Evolutionary conservation across 306 rosid genomes (phyloP), one percentile per base, ranked within the genome.

Genomic region (Astragalus glycyphyllos): DNA sequence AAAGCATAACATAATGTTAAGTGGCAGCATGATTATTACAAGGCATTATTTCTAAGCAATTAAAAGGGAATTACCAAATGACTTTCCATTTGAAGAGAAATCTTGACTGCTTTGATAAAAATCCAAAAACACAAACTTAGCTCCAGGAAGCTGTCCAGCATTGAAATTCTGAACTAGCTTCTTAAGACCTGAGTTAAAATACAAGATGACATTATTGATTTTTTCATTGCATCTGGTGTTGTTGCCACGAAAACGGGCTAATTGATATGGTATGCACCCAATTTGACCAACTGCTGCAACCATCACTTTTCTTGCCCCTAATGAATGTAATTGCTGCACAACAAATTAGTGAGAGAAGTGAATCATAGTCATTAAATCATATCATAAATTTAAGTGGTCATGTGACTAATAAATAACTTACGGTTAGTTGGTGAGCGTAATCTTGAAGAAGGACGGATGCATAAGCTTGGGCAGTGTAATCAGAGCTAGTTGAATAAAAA

Each of bases 221-320:
- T 84, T 82, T 13, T 93, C 96, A 56, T 90, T 88, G 92, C 98
- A 93, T 42, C 79, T 80, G 44, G 63, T 88, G 77, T 15, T 69
- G 76, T 87, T 90, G 37, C 96, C 80, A 6, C 58, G 64, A 16
- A 70, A 72, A 61, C 98, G 86, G 13, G 97, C 98, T 4, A 93
- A 82, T 59, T 93, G 69, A 63, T 87, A 93, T 5, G 97, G 98
- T 56, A 93, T 90, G 90, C 98, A 93, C 0, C 98, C 98, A 34
- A 93, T 90, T 74, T 87, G 94, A 0, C 97, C 98, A 0, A 93
- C 80, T 60, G 77, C 92, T 14, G 89, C 80, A 44, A 93, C 97
- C 0, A 88, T 86, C 81, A 90, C 90, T 71, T 93, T 93, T 7
- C 98, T 78, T 54, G 98, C 98, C 67, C 98, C 98, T 47, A 87